These are phyloP conservation scores for Pleurotus salmoneostramineus DNA, from an alignment of 768 basidiomycete genomes.

Conservation along the genomic window DNA sequence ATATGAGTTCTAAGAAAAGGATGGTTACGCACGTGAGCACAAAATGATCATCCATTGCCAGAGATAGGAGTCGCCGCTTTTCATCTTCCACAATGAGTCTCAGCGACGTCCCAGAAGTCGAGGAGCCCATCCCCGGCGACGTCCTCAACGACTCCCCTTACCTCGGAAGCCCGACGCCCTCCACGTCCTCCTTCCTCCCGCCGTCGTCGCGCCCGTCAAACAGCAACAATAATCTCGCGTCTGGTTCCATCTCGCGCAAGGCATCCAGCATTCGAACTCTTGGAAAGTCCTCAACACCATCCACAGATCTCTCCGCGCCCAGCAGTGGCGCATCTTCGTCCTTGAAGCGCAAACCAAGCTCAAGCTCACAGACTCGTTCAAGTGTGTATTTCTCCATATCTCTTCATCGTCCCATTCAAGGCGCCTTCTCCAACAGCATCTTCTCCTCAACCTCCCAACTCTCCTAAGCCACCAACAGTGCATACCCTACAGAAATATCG, in stretches of 20 bases:
- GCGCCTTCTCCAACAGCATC: neutral
- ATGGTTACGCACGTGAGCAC: too few species aligned
- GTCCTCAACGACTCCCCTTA: neutral
- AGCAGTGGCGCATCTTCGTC: conserved; percentile 5
- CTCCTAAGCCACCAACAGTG: conserved; percentile 13
- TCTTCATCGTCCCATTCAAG: neutral
- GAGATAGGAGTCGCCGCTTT: too few species aligned
- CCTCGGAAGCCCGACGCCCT: conserved; percentile 1
- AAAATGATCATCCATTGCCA: too few species aligned
- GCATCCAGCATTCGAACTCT: conserved; percentile 11
- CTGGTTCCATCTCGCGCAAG: conserved; percentile 1
- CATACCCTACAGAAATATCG: conserved; percentile 32
- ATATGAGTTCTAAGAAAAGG: neutral
- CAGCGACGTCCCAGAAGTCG: conserved; percentile 6
- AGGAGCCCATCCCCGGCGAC: neutral
- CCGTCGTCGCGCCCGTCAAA: neutral
- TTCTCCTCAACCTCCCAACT: conserved; percentile 16
- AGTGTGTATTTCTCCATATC: neutral
- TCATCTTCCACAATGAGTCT: neutral
- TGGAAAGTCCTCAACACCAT: conserved; percentile 3
- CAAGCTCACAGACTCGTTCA: conserved; percentile 11
- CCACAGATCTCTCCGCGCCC: neutral
- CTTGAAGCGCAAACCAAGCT: conserved; percentile 15
- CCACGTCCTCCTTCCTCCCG: conserved; percentile 1
- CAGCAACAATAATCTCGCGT: neutral